These are phyloP conservation scores for Aspergillus ostianus DNA, from an alignment of 495 filamentous ascomycete species.

Conservation along the genomic window DNA sequence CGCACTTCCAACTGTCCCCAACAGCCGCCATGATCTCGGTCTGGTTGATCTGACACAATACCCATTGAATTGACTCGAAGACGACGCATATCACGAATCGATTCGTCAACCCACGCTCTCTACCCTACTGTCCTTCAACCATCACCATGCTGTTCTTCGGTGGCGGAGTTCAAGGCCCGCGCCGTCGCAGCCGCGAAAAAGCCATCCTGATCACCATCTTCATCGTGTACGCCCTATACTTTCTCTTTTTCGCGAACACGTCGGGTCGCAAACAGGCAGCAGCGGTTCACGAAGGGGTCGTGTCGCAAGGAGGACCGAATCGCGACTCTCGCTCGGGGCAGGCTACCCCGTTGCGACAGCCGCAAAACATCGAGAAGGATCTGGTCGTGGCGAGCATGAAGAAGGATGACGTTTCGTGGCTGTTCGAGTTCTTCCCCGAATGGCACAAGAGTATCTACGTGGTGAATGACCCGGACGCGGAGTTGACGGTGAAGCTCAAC, in stretches of 20 bases:
- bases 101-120: neutral
- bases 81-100: neutral
- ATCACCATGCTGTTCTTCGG: slow-evolving; percentile 40
- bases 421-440: slow-evolving; percentile 47
- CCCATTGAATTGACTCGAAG: neutral
- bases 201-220: slow-evolving; percentile 42
- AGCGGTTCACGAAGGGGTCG: slow-evolving; percentile 25
- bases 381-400: slow-evolving; percentile 56
- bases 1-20: neutral
- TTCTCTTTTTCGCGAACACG: slow-evolving; percentile 37
- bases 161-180: slow-evolving; percentile 38
- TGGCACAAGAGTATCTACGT: slow-evolving; percentile 54
- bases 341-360: slow-evolving; percentile 23
- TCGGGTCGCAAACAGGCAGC: slow-evolving; percentile 20
- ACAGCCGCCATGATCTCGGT: neutral
- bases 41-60: neutral
- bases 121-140: neutral
- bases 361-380: slow-evolving; percentile 34
- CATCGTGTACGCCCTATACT: slow-evolving; percentile 40
- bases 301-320: slow-evolving; percentile 15
- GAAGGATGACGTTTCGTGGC: slow-evolving; percentile 55
- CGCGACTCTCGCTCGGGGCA: slow-evolving; percentile 26
- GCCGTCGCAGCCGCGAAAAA: slow-evolving; percentile 43
- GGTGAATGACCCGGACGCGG: slow-evolving; percentile 46
- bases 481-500: slow-evolving; percentile 48